These are phyloP conservation scores for Ogataea angusta DNA, from an alignment of 805 yeast genomes.

Conservation along the genomic window DNA sequence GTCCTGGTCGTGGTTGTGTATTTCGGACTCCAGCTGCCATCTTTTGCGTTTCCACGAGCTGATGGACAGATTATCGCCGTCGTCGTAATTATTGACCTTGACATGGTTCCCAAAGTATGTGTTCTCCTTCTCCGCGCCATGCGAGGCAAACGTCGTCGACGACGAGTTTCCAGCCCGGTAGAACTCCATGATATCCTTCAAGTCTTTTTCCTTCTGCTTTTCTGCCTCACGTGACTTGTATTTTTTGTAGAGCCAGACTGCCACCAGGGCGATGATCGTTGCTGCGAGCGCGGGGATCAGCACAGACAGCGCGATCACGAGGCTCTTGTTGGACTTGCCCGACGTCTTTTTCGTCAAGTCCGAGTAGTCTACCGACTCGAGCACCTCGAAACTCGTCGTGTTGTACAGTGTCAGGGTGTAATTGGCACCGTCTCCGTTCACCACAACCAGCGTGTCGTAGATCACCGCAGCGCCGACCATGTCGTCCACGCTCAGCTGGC, in stretches of 20 bases:
- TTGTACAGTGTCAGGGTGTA: slow-evolving; percentile 43
- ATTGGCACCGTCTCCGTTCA: slow-evolving; percentile 26
- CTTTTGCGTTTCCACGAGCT: slow-evolving; percentile 53
- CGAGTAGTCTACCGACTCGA: slow-evolving; percentile 34
- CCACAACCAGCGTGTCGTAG: slow-evolving; percentile 47
- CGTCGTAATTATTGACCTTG: slow-evolving; percentile 31
- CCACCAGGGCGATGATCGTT: slow-evolving; percentile 32
- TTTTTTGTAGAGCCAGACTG: slow-evolving; percentile 28
- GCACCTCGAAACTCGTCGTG: slow-evolving; percentile 33
- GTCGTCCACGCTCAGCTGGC: slow-evolving; percentile 27
- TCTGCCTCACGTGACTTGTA: slow-evolving; percentile 28
- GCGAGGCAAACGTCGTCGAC: slow-evolving; percentile 20
- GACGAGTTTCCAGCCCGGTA: slow-evolving; percentile 29
- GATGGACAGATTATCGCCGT: slow-evolving; percentile 45
- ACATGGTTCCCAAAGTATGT: slow-evolving; percentile 24
- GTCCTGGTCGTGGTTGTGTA: slow-evolving; percentile 5
- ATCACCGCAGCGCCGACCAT: slow-evolving; percentile 50
- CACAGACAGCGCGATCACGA: slow-evolving; percentile 46
- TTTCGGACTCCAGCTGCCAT: slow-evolving; percentile 37
- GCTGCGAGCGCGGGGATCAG: slow-evolving; percentile 41
- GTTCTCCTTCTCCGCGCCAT: slow-evolving; percentile 5
- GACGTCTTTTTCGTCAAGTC: slow-evolving; percentile 11
- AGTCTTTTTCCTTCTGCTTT: slow-evolving; percentile 28
- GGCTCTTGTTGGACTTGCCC: slow-evolving; percentile 20
- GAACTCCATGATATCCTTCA: slow-evolving; percentile 32